phyloP scores from a whole-genome alignment of 495 filamentous ascomycete species.

The Hypomontagnella submonticulosa region DNA sequence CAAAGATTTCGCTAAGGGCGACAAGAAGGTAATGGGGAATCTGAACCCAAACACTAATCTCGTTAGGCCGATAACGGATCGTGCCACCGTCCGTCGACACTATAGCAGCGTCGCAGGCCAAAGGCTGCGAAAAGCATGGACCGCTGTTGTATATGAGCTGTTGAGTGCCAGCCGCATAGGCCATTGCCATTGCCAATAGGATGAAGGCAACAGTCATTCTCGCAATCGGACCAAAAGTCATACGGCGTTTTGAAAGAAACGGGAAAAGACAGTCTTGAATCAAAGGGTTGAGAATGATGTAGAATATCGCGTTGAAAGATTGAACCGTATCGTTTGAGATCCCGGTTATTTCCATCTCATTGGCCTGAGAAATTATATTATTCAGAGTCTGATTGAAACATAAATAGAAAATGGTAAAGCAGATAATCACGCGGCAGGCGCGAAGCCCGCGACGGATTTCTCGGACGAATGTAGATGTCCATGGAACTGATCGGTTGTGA shows the following conservation, averaged over 20 bases:
- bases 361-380: too few species aligned
- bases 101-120: neutral
- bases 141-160: constrained; percentile 44
- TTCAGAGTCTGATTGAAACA: too few species aligned
- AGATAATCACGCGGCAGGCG: too few species aligned
- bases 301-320: constrained; percentile 9
- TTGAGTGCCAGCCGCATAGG: constrained; percentile 20
- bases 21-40: constrained; percentile 53
- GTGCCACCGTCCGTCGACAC: neutral
- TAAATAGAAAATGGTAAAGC: too few species aligned
- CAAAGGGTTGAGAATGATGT: constrained; percentile 11
- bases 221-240: constrained; percentile 1
- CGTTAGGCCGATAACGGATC: constrained; percentile 42
- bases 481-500: too few species aligned
- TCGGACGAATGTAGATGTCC: too few species aligned
- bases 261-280: constrained; percentile 14
- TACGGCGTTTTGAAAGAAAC: neutral
- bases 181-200: constrained; percentile 42
- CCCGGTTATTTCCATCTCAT: constrained; percentile 10
- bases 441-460: too few species aligned
- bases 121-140: neutral
- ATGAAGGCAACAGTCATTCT: constrained; percentile 45
- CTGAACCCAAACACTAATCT: constrained; percentile 52
- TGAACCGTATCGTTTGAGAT: constrained; percentile 17
- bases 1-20: constrained; percentile 54